Base-by-base conservation (phyloP, 257 asterid genomes). In the Cynanchum wilfordii region DNA sequence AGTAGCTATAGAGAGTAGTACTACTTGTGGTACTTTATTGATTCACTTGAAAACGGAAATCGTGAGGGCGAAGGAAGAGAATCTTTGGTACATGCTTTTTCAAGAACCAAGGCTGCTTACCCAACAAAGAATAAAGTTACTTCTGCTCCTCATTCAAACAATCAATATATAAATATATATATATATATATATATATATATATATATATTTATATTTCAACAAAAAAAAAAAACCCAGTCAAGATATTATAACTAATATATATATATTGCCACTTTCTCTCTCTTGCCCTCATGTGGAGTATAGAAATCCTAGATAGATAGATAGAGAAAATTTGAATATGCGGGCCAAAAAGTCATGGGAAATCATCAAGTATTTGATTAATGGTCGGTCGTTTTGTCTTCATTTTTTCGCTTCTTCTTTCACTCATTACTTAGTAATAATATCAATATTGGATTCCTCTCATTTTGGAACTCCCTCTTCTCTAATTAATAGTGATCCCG, bases 341-440 rank as follows among this genome's bases (percentile, higher is more conserved):
- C 47, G 74, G 60, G 64, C 59, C 17, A 75, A 51, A 71, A 72
- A 72, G 69, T 45, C 19, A 0, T 71, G 76, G 75, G 75, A 80
- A 72, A 79, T 81, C 80, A 82, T 84, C 77, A 76, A 74, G 79
- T 55, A 77, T 81, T 84, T 82, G 93, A 84, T 88, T 88, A 82
- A 84, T 81, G 86, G 90, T 86, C 89, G 89, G 88, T 22, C 77
- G 72, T 72, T 77, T 45, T 88, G 88, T 81, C 86, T 68, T 76
- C 58, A 59, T 36, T 15, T 59, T 72, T 44, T 10, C 36, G 7
- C 19, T 30, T 36, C 50, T 66, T 44, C 78, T 30, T 8, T 66
- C 33, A 60, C 44, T 62, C 50, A 75, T 27, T 60, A 64, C 63
- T 77, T 25, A 75, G 38, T 56, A 70, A 4, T 36, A 1, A 42